Percentiles rank a stretch among this genome's conserved stretches.
Evolutionary conservation across 73 alveolate species (phyloP).

Genomic region (Stentor coeruleus): DNA sequence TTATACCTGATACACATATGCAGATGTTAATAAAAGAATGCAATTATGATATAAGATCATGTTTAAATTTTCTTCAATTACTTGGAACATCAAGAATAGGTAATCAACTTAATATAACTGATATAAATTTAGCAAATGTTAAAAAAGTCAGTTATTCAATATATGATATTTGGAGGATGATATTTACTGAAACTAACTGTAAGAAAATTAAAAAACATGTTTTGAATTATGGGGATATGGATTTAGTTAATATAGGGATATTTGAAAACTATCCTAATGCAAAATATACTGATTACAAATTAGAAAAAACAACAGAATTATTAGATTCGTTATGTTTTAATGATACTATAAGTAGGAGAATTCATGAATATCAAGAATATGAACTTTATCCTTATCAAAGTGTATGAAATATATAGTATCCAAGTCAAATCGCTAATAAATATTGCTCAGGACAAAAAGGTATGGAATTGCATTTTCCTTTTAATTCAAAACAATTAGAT

Average conservation of each 20-base stretch:
- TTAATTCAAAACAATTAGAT: background rate
- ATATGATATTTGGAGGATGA: background rate
- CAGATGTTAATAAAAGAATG: constrained; percentile 34
- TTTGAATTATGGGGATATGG: background rate
- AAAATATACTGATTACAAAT: background rate
- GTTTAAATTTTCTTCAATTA: constrained; percentile 65
- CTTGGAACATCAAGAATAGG: constrained; percentile 44
- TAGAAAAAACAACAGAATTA: background rate
- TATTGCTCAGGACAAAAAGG: background rate
- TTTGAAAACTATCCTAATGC: background rate
- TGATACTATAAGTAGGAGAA: background rate
- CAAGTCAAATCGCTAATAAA: constrained; percentile 14
- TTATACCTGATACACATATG: constrained; percentile 42
- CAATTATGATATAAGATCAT: constrained; percentile 66
- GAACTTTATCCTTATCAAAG: background rate
- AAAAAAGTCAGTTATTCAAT: background rate
- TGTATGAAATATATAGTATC: background rate
- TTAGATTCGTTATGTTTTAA: background rate
- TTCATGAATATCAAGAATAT: background rate
- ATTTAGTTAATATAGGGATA: constrained; percentile 4
- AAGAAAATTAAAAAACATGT: background rate
- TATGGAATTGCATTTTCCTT: background rate
- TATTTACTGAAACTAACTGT: background rate
- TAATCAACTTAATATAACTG: constrained; percentile 1
- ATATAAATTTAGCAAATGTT: no score